Evolutionary conservation across 2,329 filamentous ascomycete genomes (phyloP).

Genomic region (Teratosphaeria nubilosa): DNA sequence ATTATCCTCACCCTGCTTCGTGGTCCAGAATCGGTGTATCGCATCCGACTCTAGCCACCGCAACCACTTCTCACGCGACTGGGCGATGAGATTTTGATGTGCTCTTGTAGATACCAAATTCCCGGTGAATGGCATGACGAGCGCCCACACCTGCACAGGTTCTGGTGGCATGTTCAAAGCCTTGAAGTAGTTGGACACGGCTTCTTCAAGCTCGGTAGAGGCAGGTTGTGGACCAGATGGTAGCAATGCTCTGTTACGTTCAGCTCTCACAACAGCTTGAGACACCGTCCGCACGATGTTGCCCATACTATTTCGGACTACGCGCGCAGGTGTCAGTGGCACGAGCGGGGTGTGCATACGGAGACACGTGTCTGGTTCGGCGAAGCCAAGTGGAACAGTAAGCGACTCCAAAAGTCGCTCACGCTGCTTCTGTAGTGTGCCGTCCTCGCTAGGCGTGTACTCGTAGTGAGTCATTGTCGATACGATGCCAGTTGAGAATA

Average conservation of each 20-base stretch:
- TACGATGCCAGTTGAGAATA: conserved; percentile 59
- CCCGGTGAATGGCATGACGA: conserved; percentile 45
- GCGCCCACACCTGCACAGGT: conserved; percentile 61
- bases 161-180: conserved; percentile 29
- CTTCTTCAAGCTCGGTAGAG: conserved; percentile 59
- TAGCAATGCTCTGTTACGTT: neutral
- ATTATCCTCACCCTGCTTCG: neutral
- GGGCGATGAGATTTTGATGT: neutral
- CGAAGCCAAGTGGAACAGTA: conserved; percentile 10
- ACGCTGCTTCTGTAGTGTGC: conserved; percentile 8
- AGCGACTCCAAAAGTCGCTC: conserved; percentile 13
- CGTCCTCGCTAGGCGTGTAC: conserved; percentile 19
- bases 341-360: conserved; percentile 20
- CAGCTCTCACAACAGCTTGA: conserved; percentile 20
- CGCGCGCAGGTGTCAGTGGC: conserved; percentile 53
- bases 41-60: neutral
- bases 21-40: neutral
- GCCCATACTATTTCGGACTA: conserved; percentile 57
- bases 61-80: neutral
- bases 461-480: conserved; percentile 42
- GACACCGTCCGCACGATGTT: conserved; percentile 65
- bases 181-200: conserved; percentile 51
- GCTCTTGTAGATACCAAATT: conserved; percentile 1
- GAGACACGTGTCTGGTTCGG: neutral
- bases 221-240: conserved; percentile 37